Evolutionary conservation across 2,329 filamentous ascomycete genomes (phyloP).

Genomic region (Eutypella sp.): DNA sequence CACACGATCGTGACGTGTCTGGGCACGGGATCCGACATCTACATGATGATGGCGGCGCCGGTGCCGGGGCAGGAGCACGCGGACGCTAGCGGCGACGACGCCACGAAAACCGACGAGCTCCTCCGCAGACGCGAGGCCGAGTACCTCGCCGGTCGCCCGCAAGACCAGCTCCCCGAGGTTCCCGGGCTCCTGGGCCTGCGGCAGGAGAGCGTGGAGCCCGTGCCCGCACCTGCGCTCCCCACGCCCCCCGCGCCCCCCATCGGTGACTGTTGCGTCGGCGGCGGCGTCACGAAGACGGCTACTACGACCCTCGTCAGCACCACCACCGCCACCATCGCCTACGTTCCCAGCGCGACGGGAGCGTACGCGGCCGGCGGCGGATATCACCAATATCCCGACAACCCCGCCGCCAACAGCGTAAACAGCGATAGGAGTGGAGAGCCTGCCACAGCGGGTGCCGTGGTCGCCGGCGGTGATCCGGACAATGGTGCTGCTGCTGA

Average conservation of each 20-base stretch:
- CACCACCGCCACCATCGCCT: not conserved
- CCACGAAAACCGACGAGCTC: conserved; percentile 10
- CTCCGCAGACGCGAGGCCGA: conserved; percentile 23
- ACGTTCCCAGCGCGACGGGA: not conserved
- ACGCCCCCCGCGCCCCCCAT: not conserved
- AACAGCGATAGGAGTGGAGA: not conserved
- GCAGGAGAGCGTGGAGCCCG: conserved; percentile 17
- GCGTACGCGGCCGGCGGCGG: too few relatives aligned
- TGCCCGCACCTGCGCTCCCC: not conserved
- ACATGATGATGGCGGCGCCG: conserved; percentile 24
- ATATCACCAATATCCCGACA: too few relatives aligned
- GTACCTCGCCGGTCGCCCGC: conserved; percentile 24
- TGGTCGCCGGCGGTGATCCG: not conserved
- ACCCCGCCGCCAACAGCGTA: too few relatives aligned
- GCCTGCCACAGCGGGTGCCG: not conserved
- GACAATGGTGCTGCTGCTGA: not conserved
- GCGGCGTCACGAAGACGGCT: not conserved
- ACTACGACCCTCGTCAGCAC: not conserved
- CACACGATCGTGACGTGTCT: conserved; percentile 25
- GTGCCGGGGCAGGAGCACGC: not conserved
- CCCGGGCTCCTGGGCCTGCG: conserved; percentile 20
- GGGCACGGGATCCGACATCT: conserved; percentile 23
- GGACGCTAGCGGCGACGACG: conserved; percentile 7
- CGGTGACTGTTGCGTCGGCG: too few relatives aligned
- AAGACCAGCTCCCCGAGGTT: conserved; percentile 18